A percentile compares a stretch with the other conserved stretches of the same genome.
Evolutionary conservation across 2,329 filamentous ascomycete species (phyloP).

Genomic region (Talaromyces sp.): DNA sequence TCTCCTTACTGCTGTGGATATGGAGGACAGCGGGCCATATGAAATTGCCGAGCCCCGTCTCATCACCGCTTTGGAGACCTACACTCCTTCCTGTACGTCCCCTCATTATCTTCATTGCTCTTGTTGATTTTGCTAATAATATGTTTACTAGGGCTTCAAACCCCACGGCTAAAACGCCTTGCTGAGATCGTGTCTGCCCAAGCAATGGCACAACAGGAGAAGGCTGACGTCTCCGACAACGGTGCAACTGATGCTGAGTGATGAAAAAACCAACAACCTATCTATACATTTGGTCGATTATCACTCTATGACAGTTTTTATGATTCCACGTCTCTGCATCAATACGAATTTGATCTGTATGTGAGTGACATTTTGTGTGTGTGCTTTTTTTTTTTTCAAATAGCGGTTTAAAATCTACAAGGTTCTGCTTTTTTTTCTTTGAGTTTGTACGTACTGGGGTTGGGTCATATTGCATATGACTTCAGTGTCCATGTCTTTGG

Average conservation of each 20-base stretch:
- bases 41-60: conserved; percentile 96
- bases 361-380: conserved; percentile 6
- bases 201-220: conserved; percentile 92
- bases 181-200: conserved; percentile 98
- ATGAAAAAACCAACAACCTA: neutral
- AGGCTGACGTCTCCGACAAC: conserved; percentile 52
- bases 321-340: conserved; percentile 8
- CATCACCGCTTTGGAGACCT: conserved; percentile 95
- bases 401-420: neutral
- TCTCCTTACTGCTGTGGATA: conserved; percentile 88
- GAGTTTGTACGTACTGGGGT: neutral
- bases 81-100: conserved; percentile 88
- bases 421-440: neutral
- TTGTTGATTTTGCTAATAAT: conserved; percentile 24
- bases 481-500: neutral
- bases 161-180: conserved; percentile 85
- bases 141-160: conserved; percentile 73
- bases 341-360: conserved; percentile 6
- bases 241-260: conserved; percentile 9
- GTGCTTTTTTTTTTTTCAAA: neutral
- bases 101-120: neutral
- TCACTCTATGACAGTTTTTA: conserved; percentile 11
- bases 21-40: conserved; percentile 98
- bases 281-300: neutral
- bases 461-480: neutral